These are phyloP conservation scores for Aspergillaceae sp. DNA, from an alignment of 2,329 filamentous ascomycete species.

Conservation along the genomic window DNA sequence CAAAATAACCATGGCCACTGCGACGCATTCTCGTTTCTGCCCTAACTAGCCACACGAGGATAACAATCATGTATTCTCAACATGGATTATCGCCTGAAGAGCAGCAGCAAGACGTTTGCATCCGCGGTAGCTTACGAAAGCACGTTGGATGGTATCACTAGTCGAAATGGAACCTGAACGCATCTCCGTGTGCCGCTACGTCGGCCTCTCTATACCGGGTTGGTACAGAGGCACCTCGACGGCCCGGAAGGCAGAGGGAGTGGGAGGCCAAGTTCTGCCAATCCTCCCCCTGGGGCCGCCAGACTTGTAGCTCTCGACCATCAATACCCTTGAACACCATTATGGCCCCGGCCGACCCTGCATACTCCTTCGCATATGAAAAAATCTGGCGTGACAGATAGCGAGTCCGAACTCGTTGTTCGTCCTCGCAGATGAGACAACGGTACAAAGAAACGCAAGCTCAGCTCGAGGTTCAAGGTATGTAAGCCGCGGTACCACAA, in stretches of 20 bases:
- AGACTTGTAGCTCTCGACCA: not conserved
- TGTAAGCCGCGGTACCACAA: not conserved
- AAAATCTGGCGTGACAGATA: not conserved
- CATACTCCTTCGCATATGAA: not conserved
- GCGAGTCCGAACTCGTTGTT: not conserved
- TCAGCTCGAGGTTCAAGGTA: not conserved
- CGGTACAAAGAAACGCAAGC: not conserved
- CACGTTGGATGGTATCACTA: not conserved
- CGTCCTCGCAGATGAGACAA: not conserved
- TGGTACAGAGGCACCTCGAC: not conserved
- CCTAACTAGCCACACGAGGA: too few relatives aligned
- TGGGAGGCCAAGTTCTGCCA: not conserved
- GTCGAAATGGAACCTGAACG: not conserved
- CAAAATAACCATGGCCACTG: too few relatives aligned
- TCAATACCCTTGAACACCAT: not conserved
- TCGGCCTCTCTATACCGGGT: not conserved
- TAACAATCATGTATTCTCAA: not conserved
- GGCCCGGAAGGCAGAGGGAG: not conserved
- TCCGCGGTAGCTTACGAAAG: not conserved
- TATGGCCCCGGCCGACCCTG: not conserved
- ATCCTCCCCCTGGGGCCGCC: not conserved
- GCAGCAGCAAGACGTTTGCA: not conserved
- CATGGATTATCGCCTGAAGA: not conserved
- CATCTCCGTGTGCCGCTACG: not conserved
- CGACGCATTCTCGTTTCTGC: too few relatives aligned